Base-by-base conservation (phyloP, 495 filamentous ascomycete genomes). In the Staphylotrichum tortipilum region DNA sequence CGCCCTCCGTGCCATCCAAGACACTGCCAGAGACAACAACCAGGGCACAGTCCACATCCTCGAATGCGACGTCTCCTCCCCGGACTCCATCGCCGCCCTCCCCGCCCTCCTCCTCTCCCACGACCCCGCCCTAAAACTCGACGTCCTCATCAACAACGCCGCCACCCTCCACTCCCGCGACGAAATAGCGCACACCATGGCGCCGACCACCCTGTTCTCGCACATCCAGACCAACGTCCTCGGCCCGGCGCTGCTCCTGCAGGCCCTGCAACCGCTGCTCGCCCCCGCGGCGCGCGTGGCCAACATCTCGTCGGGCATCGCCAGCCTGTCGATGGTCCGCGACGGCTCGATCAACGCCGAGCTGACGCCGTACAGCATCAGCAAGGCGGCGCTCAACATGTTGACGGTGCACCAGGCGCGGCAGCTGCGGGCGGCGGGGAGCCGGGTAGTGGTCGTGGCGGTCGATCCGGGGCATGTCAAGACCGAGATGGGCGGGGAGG, bases 401-500 rank as follows among this genome's bases (percentile, higher is more conserved):
- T 50, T 71, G 47, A 68, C 58, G 9, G 52, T 64, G 28, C 68
- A 71, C 49, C 65, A 69, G 51, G 59, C 65, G 39, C 37, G 26
- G 17, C 61, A 65, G 28, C 24, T 68, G 2, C n/a, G n/a, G n/a
- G n/a, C n/a, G n/a, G n/a, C n/a, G n/a, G 34, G 50, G 17, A 39
- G 57, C 29, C 68, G 71, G 9, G 63, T 78, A 7, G 58, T 69
- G 37, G 70, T 73, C 1, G 67, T 77, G 12, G 65, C 68, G 3
- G 63, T 81, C 48, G 71, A 77, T 61, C 79, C 79, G n/a, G 79
- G 79, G 6, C 80, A 78, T 75, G 76, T 80, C 29, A 60, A 71
- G 46, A 83, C 79, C 1, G 78, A 78, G 63, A 79, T 81, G 76
- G 78, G 79, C 6, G 76, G 78, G 3, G 40, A 36, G 19, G 59